phyloP scores from a whole-genome alignment of 371 early-diverging fungal species.

The Rhizopus microsporus region DNA sequence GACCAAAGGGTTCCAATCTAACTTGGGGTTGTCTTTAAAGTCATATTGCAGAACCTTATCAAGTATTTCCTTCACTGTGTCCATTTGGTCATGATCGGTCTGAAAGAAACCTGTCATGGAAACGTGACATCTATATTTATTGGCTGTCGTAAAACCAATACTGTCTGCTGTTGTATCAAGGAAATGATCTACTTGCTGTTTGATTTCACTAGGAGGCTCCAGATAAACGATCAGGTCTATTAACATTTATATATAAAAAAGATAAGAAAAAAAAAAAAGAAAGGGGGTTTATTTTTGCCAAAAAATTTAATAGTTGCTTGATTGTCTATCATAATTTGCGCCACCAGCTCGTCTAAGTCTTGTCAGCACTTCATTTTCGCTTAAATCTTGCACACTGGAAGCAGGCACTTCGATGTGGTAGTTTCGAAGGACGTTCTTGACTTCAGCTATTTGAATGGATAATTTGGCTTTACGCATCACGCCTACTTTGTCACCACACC shows the following conservation, averaged over 20 bases:
- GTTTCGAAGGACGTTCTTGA: conserved; percentile 69
- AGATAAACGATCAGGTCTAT: conserved; percentile 39
- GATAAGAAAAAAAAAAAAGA: background rate
- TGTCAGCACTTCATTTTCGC: conserved; percentile 55
- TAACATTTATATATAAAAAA: background rate
- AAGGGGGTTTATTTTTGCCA: background rate
- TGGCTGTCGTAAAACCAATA: conserved; percentile 27
- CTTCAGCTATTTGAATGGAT: conserved; percentile 76
- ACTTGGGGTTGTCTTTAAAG: background rate
- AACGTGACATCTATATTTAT: conserved; percentile 35
- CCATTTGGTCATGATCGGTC: conserved; percentile 4
- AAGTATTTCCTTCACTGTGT: background rate
- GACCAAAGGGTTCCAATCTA: conserved; percentile 5
- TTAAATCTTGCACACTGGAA: conserved; percentile 47
- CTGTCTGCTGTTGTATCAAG: conserved; percentile 10
- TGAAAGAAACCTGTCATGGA: conserved; percentile 41
- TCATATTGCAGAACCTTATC: background rate
- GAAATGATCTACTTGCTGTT: conserved; percentile 21
- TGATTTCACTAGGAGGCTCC: conserved; percentile 27
- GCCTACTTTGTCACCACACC: conserved; percentile 83
- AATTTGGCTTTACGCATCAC: conserved; percentile 88
- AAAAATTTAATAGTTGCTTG: conserved; percentile 44
- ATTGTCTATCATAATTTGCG: conserved; percentile 70
- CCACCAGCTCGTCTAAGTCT: conserved; percentile 67
- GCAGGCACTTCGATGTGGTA: conserved; percentile 81